Conservation (phyloP, 805 yeast genomes). For the Candida cerambycidarum region DNA sequence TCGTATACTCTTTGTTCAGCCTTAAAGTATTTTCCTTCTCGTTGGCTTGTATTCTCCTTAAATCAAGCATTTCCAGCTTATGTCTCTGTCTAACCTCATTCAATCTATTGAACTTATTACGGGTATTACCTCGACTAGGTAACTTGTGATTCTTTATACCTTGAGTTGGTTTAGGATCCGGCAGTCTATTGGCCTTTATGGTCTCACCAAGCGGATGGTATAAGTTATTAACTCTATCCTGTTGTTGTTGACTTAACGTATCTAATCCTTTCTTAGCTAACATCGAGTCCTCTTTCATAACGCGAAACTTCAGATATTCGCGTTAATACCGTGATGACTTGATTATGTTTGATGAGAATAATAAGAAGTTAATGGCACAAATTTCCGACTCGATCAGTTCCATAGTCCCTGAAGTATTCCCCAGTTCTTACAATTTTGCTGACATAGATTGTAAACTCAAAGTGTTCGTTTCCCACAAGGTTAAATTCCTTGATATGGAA, state of each 20-base stretch:
- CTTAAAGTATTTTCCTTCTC: slow-evolving; percentile 22
- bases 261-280: slow-evolving; percentile 4
- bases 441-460: neutral
- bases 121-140: slow-evolving; percentile 19
- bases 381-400: slow-evolving; percentile 14
- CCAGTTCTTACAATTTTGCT: neutral
- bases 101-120: slow-evolving; percentile 18
- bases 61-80: slow-evolving; percentile 19
- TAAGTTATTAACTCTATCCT: slow-evolving; percentile 7
- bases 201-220: slow-evolving; percentile 12
- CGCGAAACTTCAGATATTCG: too few relatives aligned
- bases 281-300: neutral
- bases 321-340: too few relatives aligned
- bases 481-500: neutral
- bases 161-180: slow-evolving; percentile 3
- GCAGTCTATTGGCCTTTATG: slow-evolving; percentile 6
- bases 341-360: slow-evolving; percentile 17
- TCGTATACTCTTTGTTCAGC: neutral
- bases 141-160: slow-evolving; percentile 10
- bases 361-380: slow-evolving; percentile 16
- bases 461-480: neutral
- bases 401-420: slow-evolving; percentile 12
- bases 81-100: slow-evolving; percentile 25
- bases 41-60: slow-evolving; percentile 18
- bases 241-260: slow-evolving; percentile 4